phyloP scores from a whole-genome alignment of 306 rosid species.

The Quillaja saponaria region DNA sequence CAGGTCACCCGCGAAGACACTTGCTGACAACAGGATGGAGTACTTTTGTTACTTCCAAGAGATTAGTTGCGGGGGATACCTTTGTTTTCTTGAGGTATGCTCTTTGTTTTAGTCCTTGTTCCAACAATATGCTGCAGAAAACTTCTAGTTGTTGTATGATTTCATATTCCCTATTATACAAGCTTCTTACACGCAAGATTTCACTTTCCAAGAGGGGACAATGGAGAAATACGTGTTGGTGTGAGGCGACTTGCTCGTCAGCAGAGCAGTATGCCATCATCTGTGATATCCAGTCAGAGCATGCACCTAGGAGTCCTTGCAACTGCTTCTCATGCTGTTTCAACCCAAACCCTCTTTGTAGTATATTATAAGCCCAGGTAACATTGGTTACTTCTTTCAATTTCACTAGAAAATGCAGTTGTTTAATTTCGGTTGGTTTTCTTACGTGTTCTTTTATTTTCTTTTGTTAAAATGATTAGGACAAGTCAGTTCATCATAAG shows the following conservation, averaged over 20 bases:
- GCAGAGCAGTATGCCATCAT: conserved; percentile 80
- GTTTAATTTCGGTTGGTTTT: not conserved
- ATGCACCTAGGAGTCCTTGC: conserved; percentile 98
- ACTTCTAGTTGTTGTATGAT: not conserved
- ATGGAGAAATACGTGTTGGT: conserved; percentile 83
- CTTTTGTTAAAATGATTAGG: conserved; percentile 41
- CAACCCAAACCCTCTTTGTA: conserved; percentile 69
- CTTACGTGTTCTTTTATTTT: conserved; percentile 24
- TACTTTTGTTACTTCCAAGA: conserved; percentile 89
- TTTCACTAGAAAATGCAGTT: not conserved
- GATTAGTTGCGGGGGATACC: conserved; percentile 89
- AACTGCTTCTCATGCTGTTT: conserved; percentile 93
- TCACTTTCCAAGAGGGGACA: conserved; percentile 58
- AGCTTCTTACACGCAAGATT: conserved; percentile 23
- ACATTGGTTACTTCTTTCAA: conserved; percentile 13
- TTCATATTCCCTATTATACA: conserved; percentile 12
- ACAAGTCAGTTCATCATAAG: conserved; percentile 76
- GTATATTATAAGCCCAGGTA: conserved; percentile 94
- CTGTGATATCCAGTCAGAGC: conserved; percentile 92
- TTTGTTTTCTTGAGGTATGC: conserved; percentile 80
- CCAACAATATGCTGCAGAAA: conserved; percentile 16
- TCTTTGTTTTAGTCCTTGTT: not conserved
- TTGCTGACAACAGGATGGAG: conserved; percentile 99
- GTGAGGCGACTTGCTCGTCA: conserved; percentile 84
- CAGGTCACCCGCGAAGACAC: conserved; percentile 98